A percentile compares a stretch with the other conserved stretches of the same genome.
phyloP scores from a whole-genome alignment of 2,329 filamentous ascomycete genomes.

The Pseudopyricularia javanii region DNA sequence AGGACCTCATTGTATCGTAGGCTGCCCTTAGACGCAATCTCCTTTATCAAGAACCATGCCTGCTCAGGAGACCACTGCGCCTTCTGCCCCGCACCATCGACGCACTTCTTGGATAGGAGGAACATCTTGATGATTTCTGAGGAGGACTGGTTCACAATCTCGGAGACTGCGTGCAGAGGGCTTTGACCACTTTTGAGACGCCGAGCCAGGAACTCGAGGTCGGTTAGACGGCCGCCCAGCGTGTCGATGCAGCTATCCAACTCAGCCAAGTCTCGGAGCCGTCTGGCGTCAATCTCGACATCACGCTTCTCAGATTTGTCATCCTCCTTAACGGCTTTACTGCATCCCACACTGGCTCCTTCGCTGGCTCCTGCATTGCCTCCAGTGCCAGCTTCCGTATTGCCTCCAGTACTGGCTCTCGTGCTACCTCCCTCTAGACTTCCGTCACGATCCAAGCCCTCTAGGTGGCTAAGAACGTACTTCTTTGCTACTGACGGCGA shows the following conservation, averaged over 20 bases:
- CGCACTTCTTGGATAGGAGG: conserved; percentile 42
- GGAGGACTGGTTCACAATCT: conserved; percentile 81
- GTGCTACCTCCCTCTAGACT: conserved; percentile 17
- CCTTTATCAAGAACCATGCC: conserved; percentile 79
- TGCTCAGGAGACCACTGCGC: conserved; percentile 68
- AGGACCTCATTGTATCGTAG: conserved; percentile 81
- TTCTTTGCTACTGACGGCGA: conserved; percentile 76
- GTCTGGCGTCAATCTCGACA: neutral
- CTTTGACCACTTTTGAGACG: conserved; percentile 79
- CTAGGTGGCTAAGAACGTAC: conserved; percentile 76
- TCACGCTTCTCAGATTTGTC: neutral
- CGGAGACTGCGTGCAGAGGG: conserved; percentile 66
- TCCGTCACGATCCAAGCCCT: conserved; percentile 27
- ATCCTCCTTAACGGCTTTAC: neutral
- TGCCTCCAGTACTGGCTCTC: conserved; percentile 8
- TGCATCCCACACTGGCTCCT: neutral
- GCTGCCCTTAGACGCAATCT: conserved; percentile 53
- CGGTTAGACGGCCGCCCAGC: conserved; percentile 84
- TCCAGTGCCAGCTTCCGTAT: conserved; percentile 13
- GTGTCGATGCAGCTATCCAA: conserved; percentile 72
- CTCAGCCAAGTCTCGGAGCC: conserved; percentile 42
- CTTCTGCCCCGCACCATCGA: neutral
- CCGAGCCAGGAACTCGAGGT: conserved; percentile 87
- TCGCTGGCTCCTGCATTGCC: conserved; percentile 4
- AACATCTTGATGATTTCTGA: conserved; percentile 92